Percentiles rank a stretch among this genome's conserved stretches.
phyloP scores from a whole-genome alignment of 352 stramenopile species.

The Pythium aphanidermatum region DNA sequence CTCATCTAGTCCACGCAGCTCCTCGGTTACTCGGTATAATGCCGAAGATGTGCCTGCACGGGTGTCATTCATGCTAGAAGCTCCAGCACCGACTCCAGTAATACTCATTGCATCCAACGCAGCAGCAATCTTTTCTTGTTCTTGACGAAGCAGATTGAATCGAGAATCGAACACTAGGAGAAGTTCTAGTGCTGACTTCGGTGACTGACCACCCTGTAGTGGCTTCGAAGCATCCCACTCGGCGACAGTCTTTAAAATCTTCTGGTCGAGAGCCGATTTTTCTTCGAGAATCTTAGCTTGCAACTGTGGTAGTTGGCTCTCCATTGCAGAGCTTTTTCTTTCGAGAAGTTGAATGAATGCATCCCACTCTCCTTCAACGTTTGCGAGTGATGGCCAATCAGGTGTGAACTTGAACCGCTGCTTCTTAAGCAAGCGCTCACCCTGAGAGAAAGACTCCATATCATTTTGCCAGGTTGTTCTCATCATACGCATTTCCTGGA shows the following conservation, averaged over 20 bases:
- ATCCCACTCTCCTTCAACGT: conserved; percentile 96
- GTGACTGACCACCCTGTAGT: conserved; percentile 58
- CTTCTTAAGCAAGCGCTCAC: conserved; percentile 94
- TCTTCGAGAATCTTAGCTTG: conserved; percentile 97
- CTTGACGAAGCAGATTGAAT: conserved; percentile 78
- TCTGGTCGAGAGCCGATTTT: conserved; percentile 86
- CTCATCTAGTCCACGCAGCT: conserved; percentile 96
- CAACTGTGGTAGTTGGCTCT: conserved; percentile 95
- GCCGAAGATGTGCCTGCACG: conserved; percentile 59
- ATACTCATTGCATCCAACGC: conserved; percentile 96
- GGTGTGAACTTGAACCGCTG: conserved; percentile 93
- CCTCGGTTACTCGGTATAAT: conserved; percentile 72
- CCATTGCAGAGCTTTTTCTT: conserved; percentile 90
- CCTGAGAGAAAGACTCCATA: conserved; percentile 90
- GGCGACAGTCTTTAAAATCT: conserved; percentile 62
- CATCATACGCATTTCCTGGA: conserved; percentile 83
- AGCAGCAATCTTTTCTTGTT: conserved; percentile 93
- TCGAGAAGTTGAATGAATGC: conserved; percentile 90
- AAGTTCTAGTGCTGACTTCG: conserved; percentile 70
- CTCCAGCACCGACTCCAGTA: conserved; percentile 40
- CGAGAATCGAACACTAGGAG: conserved; percentile 81
- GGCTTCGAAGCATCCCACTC: conserved; percentile 84
- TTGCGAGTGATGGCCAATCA: conserved; percentile 96
- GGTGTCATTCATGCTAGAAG: conserved; percentile 63
- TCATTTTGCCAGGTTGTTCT: conserved; percentile 59